Percentiles rank a stretch among this genome's conserved stretches.
Conservation (phyloP, 75 land plant species). For the Cunninghamia lanceolata region DNA sequence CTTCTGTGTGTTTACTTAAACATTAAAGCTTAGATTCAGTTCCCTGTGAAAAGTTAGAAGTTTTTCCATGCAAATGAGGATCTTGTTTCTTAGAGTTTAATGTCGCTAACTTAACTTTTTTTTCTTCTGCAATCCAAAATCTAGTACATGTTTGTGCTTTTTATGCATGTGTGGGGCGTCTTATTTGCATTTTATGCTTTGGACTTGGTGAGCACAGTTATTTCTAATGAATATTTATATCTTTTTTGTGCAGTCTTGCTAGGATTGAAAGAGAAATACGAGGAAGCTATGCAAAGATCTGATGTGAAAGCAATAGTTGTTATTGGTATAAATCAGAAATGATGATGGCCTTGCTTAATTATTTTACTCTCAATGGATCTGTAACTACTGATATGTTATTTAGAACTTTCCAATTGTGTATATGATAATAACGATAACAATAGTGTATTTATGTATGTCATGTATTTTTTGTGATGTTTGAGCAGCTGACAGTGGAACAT, state of each 20-base stretch:
- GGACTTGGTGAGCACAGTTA: not conserved
- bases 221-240: not conserved
- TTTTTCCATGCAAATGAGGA: not conserved
- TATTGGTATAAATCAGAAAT: conserved; percentile 53
- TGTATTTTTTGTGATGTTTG: conserved; percentile 1
- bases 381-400: not conserved
- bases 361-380: not conserved
- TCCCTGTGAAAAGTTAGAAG: not conserved
- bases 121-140: not conserved
- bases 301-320: conserved; percentile 96
- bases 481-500: not conserved
- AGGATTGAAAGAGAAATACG: conserved; percentile 72
- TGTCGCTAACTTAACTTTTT: not conserved
- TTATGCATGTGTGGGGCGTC: not conserved
- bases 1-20: not conserved
- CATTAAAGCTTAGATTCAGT: not conserved
- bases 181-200: conserved; percentile 5
- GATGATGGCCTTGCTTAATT: not conserved
- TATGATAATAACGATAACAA: not conserved
- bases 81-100: not conserved
- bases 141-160: not conserved
- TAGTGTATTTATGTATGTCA: not conserved
- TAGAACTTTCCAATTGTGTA: conserved; percentile 4
- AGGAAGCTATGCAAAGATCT: conserved; percentile 66
- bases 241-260: conserved; percentile 46